phyloP scores from a whole-genome alignment of 331 rosid species.

The Acacia pycnantha region DNA sequence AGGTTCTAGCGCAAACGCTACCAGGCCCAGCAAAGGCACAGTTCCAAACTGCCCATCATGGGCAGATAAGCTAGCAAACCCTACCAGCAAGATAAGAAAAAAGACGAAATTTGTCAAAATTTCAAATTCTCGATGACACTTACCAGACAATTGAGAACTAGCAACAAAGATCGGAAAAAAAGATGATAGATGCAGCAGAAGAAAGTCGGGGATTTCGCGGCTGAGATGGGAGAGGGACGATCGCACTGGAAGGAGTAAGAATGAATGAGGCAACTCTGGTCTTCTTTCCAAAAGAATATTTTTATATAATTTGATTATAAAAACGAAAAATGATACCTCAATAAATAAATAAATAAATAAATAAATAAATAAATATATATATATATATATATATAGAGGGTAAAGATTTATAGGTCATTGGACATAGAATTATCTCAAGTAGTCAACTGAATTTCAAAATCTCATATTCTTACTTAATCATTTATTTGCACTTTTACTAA shows the following conservation, averaged over 20 bases:
- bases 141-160: conserved; percentile 89
- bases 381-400: too few species aligned
- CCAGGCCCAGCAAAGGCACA: too few species aligned
- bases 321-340: too few species aligned
- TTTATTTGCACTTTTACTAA: too few species aligned
- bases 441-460: too few species aligned
- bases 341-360: too few species aligned
- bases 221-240: neutral
- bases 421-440: too few species aligned
- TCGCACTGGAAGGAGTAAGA: neutral
- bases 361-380: too few species aligned
- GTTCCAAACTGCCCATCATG: too few species aligned
- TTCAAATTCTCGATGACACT: neutral
- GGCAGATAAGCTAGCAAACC: conserved; percentile 28
- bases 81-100: conserved; percentile 25
- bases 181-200: neutral
- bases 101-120: neutral
- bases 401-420: too few species aligned
- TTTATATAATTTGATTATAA: too few species aligned
- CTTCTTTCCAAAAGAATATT: neutral
- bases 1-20: neutral
- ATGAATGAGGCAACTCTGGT: neutral
- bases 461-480: too few species aligned
- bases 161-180: neutral
- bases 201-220: neutral